These are phyloP conservation scores for Triticum timopheevii DNA, from an alignment of 176 grass and related monocot species.

Conservation along the genomic window DNA sequence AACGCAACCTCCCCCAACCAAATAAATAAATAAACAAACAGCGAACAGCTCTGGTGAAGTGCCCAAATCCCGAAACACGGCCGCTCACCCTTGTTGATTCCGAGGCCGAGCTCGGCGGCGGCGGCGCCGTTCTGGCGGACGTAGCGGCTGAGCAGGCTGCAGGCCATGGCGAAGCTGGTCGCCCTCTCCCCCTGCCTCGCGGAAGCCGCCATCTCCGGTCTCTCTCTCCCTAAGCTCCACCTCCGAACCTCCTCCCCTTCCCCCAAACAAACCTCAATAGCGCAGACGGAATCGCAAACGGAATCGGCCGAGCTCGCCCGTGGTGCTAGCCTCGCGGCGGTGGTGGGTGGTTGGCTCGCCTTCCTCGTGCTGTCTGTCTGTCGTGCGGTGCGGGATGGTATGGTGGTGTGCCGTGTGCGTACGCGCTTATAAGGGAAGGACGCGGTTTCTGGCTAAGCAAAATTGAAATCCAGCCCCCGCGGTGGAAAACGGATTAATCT, in stretches of 20 bases:
- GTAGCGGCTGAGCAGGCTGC: conserved; percentile 82
- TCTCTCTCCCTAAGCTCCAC: not conserved
- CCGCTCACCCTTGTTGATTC: conserved; percentile 57
- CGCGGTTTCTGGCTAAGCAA: not conserved
- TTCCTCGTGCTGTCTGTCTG: not conserved
- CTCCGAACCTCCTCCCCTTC: not conserved
- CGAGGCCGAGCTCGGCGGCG: conserved; percentile 67
- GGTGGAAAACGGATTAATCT: not conserved
- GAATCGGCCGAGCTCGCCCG: not conserved
- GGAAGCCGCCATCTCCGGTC: conserved; percentile 39
- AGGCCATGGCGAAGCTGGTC: conserved; percentile 77
- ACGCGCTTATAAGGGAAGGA: not conserved
- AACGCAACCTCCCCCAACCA: not conserved
- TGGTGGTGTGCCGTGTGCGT: not conserved
- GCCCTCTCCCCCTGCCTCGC: conserved; percentile 70
- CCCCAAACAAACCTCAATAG: not conserved
- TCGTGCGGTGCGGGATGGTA: not conserved
- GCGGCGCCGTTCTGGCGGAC: conserved; percentile 83
- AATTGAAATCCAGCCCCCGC: not conserved
- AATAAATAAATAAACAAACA: not conserved
- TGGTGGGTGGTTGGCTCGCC: not conserved
- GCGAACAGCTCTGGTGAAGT: not conserved
- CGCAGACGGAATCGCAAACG: not conserved
- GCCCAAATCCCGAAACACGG: not conserved
- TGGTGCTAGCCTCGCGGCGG: not conserved